Base-by-base conservation (phyloP, 1,139 yeast genomes). In the Nakaseomyces bracarensis region DNA sequence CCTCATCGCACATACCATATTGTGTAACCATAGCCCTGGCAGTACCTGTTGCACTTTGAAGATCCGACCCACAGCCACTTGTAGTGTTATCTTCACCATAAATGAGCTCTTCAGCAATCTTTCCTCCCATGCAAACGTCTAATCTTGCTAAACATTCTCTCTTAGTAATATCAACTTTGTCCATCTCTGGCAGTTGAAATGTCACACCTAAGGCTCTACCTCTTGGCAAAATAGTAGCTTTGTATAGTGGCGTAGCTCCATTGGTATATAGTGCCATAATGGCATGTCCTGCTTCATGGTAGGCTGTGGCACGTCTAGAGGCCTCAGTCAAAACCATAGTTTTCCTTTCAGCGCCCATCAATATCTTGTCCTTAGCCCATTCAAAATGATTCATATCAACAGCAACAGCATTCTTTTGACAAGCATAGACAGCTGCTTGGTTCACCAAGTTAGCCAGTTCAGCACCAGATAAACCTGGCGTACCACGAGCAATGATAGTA, bases 91-190 rank as follows among this genome's bases (percentile, higher is more conserved):
- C 96, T 38, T 79, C 74, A 2, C 98, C 98, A 59, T 85, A 85
- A 38, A 84, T 73, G 71, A 86, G 70, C 62, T 89, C 96, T 68
- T 91, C 99, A 25, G 98, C 98, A 47, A 89, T 80, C 63, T 89
- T 89, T 48, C 99, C 99, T 47, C 98, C 99, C 98, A 91, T 91
- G 62, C 96, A 87, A 41, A 91, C 98, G 63, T 91, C 98, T 51
- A 91, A 68, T 51, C 95, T 71, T 0, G 98, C 96, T 51, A 82
- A 71, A 60, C 96, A 84, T 66, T 91, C 98, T 49, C 74, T 77
- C 61, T 77, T 83, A 36, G 96, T 85, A 66, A 85, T 82, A 58
- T 91, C 97, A 46, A 84, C 91, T 68, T 93, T 89, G 66, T 91
- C 99, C 94, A 89, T 87, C 62, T 93, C 98, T 3, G 98, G 98